Evolutionary conservation across 768 basidiomycete species (phyloP).

Genomic region (Auricularia cornea): DNA sequence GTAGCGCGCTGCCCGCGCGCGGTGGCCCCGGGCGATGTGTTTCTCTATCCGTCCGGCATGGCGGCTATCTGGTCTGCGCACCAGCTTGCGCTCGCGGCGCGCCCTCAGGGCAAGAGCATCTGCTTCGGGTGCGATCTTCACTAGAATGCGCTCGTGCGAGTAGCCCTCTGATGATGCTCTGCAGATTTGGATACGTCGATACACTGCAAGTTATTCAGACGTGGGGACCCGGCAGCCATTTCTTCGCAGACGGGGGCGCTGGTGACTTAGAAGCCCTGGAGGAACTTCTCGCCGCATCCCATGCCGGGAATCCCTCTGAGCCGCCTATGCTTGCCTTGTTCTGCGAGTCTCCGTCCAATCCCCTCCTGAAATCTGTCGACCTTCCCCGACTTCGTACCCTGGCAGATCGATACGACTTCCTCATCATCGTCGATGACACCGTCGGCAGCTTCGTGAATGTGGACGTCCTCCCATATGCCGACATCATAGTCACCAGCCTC

Average conservation of each 20-base stretch:
- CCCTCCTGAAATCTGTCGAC: conserved; percentile 39
- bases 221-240: conserved; percentile 42
- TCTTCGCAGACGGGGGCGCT: conserved; percentile 37
- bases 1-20: too few species aligned
- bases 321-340: conserved; percentile 37
- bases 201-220: conserved; percentile 44
- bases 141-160: too few species aligned
- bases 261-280: conserved; percentile 28
- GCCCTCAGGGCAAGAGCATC: conserved; percentile 30
- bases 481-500: conserved; percentile 42
- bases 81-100: conserved; percentile 27
- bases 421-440: conserved; percentile 47
- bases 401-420: conserved; percentile 39
- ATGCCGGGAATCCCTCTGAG: conserved; percentile 6
- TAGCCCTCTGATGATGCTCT: background rate
- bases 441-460: conserved; percentile 45
- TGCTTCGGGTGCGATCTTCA: conserved; percentile 38
- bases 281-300: conserved; percentile 25
- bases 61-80: conserved; percentile 45
- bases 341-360: conserved; percentile 48
- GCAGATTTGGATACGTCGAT: conserved; percentile 44
- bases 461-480: conserved; percentile 37
- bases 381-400: conserved; percentile 32
- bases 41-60: conserved; percentile 44
- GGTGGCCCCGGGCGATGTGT: conserved; percentile 33